Evolutionary conservation across 2,329 filamentous ascomycete genomes (phyloP).

Genomic region (Arthrobotrys iridis): DNA sequence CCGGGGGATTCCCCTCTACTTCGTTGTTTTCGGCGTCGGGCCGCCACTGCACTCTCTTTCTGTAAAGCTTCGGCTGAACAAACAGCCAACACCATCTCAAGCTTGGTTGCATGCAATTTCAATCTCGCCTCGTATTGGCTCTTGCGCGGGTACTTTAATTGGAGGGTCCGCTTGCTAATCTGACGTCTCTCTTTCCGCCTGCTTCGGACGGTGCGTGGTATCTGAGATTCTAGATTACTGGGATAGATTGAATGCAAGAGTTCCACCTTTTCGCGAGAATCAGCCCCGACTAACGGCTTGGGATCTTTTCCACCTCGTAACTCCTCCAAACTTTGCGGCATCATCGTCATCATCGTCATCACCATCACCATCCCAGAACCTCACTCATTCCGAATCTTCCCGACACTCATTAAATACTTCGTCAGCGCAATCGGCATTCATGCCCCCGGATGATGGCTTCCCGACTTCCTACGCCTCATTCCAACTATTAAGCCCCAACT

Average conservation of each 20-base stretch:
- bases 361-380: background rate
- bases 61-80: constrained; percentile 10
- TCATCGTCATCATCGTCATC: too few relatives aligned
- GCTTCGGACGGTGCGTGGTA: constrained; percentile 1
- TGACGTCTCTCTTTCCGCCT: constrained; percentile 10
- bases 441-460: constrained; percentile 44
- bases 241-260: constrained; percentile 47
- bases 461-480: constrained; percentile 44
- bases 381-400: constrained; percentile 23
- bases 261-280: constrained; percentile 40
- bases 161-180: constrained; percentile 22
- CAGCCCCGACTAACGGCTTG: constrained; percentile 49
- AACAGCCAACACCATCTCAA: background rate
- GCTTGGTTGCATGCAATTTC: background rate
- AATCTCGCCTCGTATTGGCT: background rate
- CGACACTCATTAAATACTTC: constrained; percentile 38
- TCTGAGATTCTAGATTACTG: constrained; percentile 40
- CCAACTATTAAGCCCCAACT: constrained; percentile 42
- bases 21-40: constrained; percentile 4
- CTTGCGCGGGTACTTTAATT: background rate
- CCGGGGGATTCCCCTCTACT: background rate
- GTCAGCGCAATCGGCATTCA: constrained; percentile 27
- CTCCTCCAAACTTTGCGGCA: constrained; percentile 10
- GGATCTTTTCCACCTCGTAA: constrained; percentile 45
- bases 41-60: background rate